Base-by-base conservation (phyloP, 352 stramenopile genomes). In the Pythium myriotylum region DNA sequence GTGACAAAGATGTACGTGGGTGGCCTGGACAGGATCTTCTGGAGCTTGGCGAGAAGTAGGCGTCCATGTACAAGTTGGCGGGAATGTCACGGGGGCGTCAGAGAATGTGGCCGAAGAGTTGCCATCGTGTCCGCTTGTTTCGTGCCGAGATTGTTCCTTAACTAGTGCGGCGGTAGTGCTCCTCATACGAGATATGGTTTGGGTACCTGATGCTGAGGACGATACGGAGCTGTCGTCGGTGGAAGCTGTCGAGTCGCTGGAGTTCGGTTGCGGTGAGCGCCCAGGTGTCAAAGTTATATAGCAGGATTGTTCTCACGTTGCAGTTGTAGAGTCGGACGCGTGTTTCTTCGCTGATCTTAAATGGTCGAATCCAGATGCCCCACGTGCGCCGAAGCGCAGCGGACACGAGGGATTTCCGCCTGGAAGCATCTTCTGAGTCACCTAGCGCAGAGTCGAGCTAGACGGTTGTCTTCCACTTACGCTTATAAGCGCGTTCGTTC, bases 231-330 rank as follows among this genome's bases (percentile, higher is more conserved):
- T 63, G 45, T 45, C 56, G 19, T 2, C 46, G 16, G 27, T 64
- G 56, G 56, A 64, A 64, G 56, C 56, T 64, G 45, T 64, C 56
- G 37, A 57, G 54, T 27, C 39, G 32, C 39, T 23, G 24, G 53
- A 51, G 53, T 42, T 37, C 32, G 16, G 29, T 39, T 14, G 26
- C 12, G 19, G 42, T 54, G 16, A 33, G 53, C 24, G 53, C 53
- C 41, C 40, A 51, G n/a, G 53, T 59, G 32, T 40, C 41, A 1
- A 40, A 40, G 39, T 65, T 57, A 27, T 65, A 65, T 5, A 58
- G 33, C 14, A 58, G 48, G 5, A 65, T 47, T 17, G 58, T 39
- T 22, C 42, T 24, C 8, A 59, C 58, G 58, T 65, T 58, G 58
- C 58, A 59, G 39, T 65, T 59, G 48, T 59, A 59, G 1, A 65